Percentiles rank a stretch among this genome's conserved stretches.
Evolutionary conservation across 371 early-diverging fungal genomes (phyloP).

Genomic region (Apophysomyces elegans): DNA sequence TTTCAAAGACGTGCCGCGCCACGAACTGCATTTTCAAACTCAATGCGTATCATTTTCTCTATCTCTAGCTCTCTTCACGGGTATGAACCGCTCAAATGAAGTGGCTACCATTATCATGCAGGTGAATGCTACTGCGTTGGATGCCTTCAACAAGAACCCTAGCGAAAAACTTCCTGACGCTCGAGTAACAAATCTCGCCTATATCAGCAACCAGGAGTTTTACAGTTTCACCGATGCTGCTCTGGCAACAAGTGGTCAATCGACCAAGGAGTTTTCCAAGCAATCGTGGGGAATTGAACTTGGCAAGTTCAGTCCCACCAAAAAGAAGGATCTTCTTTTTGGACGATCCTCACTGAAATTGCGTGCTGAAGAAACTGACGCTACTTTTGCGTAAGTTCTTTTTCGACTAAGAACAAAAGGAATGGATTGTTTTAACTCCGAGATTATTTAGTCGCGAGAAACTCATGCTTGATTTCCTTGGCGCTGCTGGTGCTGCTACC

Average conservation of each 20-base stretch:
- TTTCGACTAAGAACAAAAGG: neutral
- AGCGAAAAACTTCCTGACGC: conserved; percentile 32
- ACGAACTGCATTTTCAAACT: no score
- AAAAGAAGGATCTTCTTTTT: conserved; percentile 31
- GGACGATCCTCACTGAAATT: conserved; percentile 56
- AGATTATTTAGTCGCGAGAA: conserved; percentile 48
- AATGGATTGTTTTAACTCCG: neutral
- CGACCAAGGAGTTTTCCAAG: conserved; percentile 55
- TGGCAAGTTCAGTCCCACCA: conserved; percentile 33
- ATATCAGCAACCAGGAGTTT: conserved; percentile 48
- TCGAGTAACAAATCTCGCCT: conserved; percentile 41
- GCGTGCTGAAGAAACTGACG: conserved; percentile 58
- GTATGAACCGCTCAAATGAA: conserved; percentile 38
- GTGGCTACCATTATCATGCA: conserved; percentile 54
- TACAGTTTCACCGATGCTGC: conserved; percentile 37
- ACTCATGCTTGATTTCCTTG: conserved; percentile 48
- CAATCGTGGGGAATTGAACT: conserved; percentile 57
- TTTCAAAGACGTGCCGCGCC: conserved; percentile 3
- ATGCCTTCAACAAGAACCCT: conserved; percentile 32
- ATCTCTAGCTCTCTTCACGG: conserved; percentile 26
- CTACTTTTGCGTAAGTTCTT: conserved; percentile 46
- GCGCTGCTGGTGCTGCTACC: conserved; percentile 57
- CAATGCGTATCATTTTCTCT: neutral
- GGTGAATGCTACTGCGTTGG: conserved; percentile 39
- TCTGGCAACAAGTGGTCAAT: conserved; percentile 47